A percentile compares a stretch with the other conserved stretches of the same genome.
Conservation (phyloP, 148 eudicot species). For the Vaccinium myrtillus region DNA sequence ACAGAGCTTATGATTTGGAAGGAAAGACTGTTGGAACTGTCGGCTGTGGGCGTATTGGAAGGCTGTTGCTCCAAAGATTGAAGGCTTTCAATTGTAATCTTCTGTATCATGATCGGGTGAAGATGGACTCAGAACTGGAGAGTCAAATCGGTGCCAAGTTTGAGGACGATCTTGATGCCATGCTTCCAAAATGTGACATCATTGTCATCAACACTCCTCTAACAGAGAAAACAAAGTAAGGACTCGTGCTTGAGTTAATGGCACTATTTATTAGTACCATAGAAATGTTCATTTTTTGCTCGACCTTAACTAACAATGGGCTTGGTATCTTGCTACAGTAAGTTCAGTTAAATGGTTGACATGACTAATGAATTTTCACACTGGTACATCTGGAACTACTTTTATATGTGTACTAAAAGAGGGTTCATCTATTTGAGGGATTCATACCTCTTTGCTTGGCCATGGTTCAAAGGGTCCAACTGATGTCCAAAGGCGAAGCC, state of each 20-base stretch:
- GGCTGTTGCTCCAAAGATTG: slow-evolving; percentile 77
- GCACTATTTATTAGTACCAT: neutral
- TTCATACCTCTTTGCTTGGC: neutral
- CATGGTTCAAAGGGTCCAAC: neutral
- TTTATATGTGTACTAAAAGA: neutral
- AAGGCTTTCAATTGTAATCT: slow-evolving; percentile 92
- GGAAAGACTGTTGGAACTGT: slow-evolving; percentile 97
- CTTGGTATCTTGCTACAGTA: neutral
- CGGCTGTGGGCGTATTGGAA: slow-evolving; percentile 94
- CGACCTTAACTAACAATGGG: neutral
- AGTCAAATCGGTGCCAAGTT: slow-evolving; percentile 69
- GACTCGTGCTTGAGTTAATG: neutral
- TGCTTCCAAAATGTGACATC: slow-evolving; percentile 97
- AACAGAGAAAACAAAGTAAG: slow-evolving; percentile 89
- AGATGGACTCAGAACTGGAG: slow-evolving; percentile 82
- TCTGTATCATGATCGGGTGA: slow-evolving; percentile 84
- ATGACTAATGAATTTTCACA: neutral
- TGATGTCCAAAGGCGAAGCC: neutral
- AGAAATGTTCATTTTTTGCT: neutral
- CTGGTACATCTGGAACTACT: neutral
- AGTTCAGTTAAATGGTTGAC: neutral
- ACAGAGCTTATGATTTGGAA: slow-evolving; percentile 92
- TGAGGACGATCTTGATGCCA: slow-evolving; percentile 85
- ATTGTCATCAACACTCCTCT: slow-evolving; percentile 88
- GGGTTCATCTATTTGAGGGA: neutral